Evolutionary conservation across 2,329 filamentous ascomycete species (phyloP), one percentile per base, ranked within the genome.

Genomic region (Zymoseptoria tritici): DNA sequence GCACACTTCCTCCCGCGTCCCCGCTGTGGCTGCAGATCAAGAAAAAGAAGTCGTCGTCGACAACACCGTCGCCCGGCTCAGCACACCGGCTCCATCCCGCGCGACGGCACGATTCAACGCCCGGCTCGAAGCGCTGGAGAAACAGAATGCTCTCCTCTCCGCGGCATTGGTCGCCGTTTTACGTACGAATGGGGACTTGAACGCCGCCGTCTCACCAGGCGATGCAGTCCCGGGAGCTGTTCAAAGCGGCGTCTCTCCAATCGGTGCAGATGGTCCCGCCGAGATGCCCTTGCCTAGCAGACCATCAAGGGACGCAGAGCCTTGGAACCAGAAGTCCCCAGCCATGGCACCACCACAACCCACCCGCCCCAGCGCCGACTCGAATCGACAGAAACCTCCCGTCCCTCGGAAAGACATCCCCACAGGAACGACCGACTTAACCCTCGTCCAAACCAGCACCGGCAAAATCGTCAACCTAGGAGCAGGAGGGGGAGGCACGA

Each of bases 151-250:
- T 16, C 56, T 77, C 7, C 67, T 77, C 8, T 71, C 73, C 24
- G 75, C 75, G 8, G 75, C 75, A 4, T 64, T 77, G 22, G 72
- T 74, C 66, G 75, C 74, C 5, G 73, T 77, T 49, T 58, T 77
- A 36, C 68, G 70, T 53, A 75, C 72, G 2, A 72, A 71, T 31
- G 72, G 73, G 0, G 67, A 60, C 11, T 60, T 74, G 50, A 73
- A 75, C 54, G 60, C 66, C 9, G 70, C 70, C 9, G 52, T 63
- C 21, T 21, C 52, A 2, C 11, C 22, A 31, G 8, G 21, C 13
- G 22, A 26, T 11, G 21, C 22, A 11, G 36, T 13, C 11, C 13
- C 57, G 55, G 11, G 62, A 62, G 46, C 31, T 31, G 49, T 42
- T 42, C 16, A 49, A 49, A 13, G 51, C 50, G 9, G 54, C 51